phyloP scores from a whole-genome alignment of 2,329 filamentous ascomycete species.

The Nothophoma quercina region DNA sequence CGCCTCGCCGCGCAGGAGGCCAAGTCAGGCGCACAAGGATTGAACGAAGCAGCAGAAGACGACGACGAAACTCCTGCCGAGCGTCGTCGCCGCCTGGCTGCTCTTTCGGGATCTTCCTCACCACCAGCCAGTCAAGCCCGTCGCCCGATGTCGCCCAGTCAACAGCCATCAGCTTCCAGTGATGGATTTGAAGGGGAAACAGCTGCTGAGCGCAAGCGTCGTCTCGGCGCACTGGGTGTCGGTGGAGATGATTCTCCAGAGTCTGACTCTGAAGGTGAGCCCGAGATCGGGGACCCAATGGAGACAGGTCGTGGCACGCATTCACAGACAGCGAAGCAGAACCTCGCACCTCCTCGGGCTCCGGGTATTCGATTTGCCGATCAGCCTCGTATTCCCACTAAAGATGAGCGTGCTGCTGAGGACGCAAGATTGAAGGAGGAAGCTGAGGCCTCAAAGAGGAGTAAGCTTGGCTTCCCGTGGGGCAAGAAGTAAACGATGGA shows the following conservation, averaged over 20 bases:
- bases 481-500: conserved; percentile 11
- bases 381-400: conserved; percentile 44
- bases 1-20: conserved; percentile 42
- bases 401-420: conserved; percentile 41
- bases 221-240: conserved; percentile 76
- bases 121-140: conserved; percentile 21
- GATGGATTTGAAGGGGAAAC: conserved; percentile 64
- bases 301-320: conserved; percentile 46
- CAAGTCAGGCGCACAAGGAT: background rate
- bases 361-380: conserved; percentile 71
- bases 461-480: conserved; percentile 28
- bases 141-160: conserved; percentile 15
- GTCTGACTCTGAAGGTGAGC: conserved; percentile 45
- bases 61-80: conserved; percentile 30
- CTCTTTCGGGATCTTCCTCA: conserved; percentile 22
- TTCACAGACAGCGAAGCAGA: conserved; percentile 18
- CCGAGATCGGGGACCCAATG: conserved; percentile 42
- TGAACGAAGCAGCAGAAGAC: conserved; percentile 25
- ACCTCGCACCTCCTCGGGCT: conserved; percentile 39
- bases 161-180: conserved; percentile 42
- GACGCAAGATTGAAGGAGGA: conserved; percentile 35
- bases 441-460: conserved; percentile 26
- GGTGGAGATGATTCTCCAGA: conserved; percentile 35
- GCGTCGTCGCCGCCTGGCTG: conserved; percentile 30
- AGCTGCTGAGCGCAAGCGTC: conserved; percentile 74